Conservation (phyloP, 192 early-diverging fungal genomes). For the Podila epigama region DNA sequence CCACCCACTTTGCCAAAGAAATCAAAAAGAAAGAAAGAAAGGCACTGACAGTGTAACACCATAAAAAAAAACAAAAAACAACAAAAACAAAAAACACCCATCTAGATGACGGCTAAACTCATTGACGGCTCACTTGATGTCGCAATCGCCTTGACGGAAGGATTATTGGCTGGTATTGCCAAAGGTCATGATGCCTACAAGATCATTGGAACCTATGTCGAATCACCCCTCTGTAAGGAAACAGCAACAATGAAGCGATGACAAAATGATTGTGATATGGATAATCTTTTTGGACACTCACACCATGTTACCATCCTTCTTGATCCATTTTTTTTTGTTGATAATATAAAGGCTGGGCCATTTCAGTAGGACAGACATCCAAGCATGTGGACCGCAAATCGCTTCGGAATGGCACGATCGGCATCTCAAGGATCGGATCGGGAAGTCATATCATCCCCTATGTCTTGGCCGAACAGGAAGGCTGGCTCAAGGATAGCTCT, state of each 20-base stretch:
- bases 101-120: conserved; percentile 66
- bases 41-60: too few relatives aligned
- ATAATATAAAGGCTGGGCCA: conserved; percentile 76
- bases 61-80: conserved; percentile 30
- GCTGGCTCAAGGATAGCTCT: conserved; percentile 57
- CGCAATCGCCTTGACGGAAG: conserved; percentile 90
- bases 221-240: conserved; percentile 71
- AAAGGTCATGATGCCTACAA: conserved; percentile 67
- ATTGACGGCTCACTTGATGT: conserved; percentile 75
- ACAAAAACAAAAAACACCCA: conserved; percentile 55
- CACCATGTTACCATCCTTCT: conserved; percentile 5
- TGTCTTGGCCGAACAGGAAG: conserved; percentile 69
- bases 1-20: too few relatives aligned
- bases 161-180: conserved; percentile 70
- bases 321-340: conserved; percentile 3
- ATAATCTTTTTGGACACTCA: conserved; percentile 25
- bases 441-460: conserved; percentile 83
- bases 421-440: conserved; percentile 76
- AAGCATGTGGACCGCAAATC: conserved; percentile 51
- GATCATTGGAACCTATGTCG: conserved; percentile 83
- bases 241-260: neutral
- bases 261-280: conserved; percentile 7
- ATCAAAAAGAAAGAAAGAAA: too few relatives aligned
- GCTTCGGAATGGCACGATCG: conserved; percentile 51
- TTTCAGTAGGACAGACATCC: conserved; percentile 65